Conservation (phyloP, 495 filamentous ascomycete species). For the Penicillium coprophilum region DNA sequence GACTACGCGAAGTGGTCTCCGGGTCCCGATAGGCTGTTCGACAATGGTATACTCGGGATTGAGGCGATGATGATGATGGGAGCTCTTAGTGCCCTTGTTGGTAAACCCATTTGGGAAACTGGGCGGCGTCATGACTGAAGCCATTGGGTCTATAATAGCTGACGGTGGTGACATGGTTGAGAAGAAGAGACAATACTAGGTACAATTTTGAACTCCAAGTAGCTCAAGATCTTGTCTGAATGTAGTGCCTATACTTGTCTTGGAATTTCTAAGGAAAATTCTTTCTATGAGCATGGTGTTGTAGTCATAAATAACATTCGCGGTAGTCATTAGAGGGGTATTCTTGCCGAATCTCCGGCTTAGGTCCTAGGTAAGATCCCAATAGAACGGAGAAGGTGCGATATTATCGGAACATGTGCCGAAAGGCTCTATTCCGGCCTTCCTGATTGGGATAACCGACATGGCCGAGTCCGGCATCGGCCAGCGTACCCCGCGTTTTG, state of each 20-base stretch:
- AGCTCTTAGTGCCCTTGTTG: neutral
- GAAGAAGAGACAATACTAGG: neutral
- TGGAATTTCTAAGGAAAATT: neutral
- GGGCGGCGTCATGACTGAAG: neutral
- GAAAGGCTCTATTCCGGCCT: neutral
- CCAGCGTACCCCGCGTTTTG: neutral
- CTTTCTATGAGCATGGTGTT: neutral
- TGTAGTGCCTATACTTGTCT: neutral
- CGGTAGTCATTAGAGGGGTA: neutral
- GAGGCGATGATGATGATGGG: neutral
- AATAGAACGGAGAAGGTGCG: neutral
- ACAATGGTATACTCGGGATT: conserved; percentile 9
- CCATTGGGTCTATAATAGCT: neutral
- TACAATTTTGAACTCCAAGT: neutral
- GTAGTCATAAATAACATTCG: neutral
- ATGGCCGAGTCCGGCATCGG: neutral
- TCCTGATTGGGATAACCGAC: neutral
- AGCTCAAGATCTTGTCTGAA: neutral
- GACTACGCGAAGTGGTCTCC: conserved; percentile 6
- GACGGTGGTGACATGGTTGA: neutral
- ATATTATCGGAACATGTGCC: neutral
- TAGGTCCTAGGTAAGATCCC: neutral
- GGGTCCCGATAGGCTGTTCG: conserved; percentile 16
- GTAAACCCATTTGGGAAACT: neutral
- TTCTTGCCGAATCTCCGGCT: neutral